Evolutionary conservation across 768 basidiomycete species (phyloP).

Genomic region (Auricularia cornea): DNA sequence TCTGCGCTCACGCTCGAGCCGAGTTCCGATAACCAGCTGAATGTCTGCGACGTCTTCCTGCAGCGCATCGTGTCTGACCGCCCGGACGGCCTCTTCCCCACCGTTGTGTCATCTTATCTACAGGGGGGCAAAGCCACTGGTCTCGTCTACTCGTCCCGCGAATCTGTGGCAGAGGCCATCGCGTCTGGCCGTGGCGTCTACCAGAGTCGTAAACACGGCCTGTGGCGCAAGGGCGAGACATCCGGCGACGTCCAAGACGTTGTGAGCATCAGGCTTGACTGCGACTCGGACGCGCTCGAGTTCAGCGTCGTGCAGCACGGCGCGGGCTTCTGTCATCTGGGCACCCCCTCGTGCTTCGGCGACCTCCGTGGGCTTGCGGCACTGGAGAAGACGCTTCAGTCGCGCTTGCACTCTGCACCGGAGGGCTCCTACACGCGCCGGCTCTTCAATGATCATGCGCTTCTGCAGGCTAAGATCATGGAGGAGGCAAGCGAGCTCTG

Average conservation of each 20-base stretch:
- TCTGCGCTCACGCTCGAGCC: conserved; percentile 54
- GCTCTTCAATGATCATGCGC: conserved; percentile 69
- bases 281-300: conserved; percentile 87
- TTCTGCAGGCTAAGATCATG: conserved; percentile 92
- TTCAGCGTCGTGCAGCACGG: conserved; percentile 88
- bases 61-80: conserved; percentile 78
- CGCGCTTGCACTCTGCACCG: conserved; percentile 67
- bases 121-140: conserved; percentile 74
- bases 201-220: conserved; percentile 89
- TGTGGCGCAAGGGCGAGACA: conserved; percentile 97
- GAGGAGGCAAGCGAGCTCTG: conserved; percentile 99
- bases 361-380: conserved; percentile 66
- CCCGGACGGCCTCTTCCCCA: conserved; percentile 86
- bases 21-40: conserved; percentile 51
- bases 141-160: conserved; percentile 87
- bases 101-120: conserved; percentile 65
- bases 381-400: conserved; percentile 69
- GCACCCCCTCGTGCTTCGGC: conserved; percentile 86
- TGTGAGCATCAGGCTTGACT: conserved; percentile 74
- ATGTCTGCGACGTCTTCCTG: conserved; percentile 79
- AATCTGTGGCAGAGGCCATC: conserved; percentile 83
- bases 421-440: conserved; percentile 87
- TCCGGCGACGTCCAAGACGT: conserved; percentile 91
- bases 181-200: conserved; percentile 86
- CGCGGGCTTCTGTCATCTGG: conserved; percentile 88